Base-by-base conservation (phyloP, 345 rosid species). In the Ceriops tagal region DNA sequence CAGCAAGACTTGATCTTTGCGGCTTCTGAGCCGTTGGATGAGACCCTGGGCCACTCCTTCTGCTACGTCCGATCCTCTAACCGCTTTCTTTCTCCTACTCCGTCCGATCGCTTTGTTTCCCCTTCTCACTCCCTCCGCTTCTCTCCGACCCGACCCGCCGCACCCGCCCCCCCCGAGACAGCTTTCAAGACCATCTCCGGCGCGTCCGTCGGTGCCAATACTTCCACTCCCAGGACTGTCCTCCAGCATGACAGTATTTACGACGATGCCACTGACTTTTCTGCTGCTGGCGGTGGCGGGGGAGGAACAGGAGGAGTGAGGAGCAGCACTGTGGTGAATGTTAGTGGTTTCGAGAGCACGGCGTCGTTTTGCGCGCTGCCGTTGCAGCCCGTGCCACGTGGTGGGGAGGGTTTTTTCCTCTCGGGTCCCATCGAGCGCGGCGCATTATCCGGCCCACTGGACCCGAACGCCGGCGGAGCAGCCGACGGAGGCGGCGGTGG, bases 1-100 rank as follows among this genome's bases (percentile, higher is more conserved):
- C 86, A 73, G 60, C 71, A 81, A 47, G 82, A 81, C 79, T 78
- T 78, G 74, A 56, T 78, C 77, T 86, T 86, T 75, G 51, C 89
- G 34, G 60, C 86, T 10, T 60, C 84, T 35, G 92, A 84, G 72
- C 96, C 91, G 43, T 87, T 92, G 76, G 99, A 95, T 73, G 97
- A 95, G 75, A 87, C 96, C 71, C 85, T 89, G 4, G 99, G 99
- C 39, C 99, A 92, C 75, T 95, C 99, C 59, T 95, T 91, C 85
- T 86, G 90, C 80, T 95, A 95, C 83, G 96, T 89, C 60, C 90
- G 93, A 56, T 91, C 97, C 52, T 93, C 98, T 21, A 89, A 88
- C 66, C 95, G 96, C 49, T 93, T 91, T 72, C 61, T 89, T 60
- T 90, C 97, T 5, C 97, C 96, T 10, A 85, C 96, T 65, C 73